Conservation (phyloP, 129 eudicot species). For the Apium graveolens region DNA sequence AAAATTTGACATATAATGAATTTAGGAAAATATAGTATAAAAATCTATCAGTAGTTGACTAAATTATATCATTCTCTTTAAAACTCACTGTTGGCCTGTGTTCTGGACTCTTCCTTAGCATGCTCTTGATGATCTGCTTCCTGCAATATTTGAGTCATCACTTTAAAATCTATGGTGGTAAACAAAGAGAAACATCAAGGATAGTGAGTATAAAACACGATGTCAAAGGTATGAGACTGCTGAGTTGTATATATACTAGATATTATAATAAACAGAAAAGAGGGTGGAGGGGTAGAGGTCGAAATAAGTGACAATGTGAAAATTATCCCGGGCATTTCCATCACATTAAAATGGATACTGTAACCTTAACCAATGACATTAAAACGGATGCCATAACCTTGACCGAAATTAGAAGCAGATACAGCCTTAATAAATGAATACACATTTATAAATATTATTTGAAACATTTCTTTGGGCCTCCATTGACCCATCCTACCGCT, state of each 20-base stretch:
- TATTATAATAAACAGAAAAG: neutral
- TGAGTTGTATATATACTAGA: neutral
- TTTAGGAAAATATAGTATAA: slow-evolving; percentile 7
- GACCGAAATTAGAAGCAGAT: neutral
- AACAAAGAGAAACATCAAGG: neutral
- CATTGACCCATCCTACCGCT: neutral
- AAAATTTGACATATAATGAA: slow-evolving; percentile 12
- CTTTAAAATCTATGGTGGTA: neutral
- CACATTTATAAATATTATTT: neutral
- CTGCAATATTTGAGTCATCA: slow-evolving; percentile 32
- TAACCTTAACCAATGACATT: neutral
- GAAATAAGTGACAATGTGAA: neutral
- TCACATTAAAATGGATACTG: neutral
- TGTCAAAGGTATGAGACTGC: neutral
- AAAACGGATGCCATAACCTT: neutral
- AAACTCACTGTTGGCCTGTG: slow-evolving; percentile 90
- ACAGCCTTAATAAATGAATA: neutral
- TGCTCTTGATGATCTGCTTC: slow-evolving; percentile 88
- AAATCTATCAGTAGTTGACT: neutral
- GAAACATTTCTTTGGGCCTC: neutral
- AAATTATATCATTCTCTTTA: neutral
- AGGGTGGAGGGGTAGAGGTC: neutral
- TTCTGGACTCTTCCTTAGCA: slow-evolving; percentile 93
- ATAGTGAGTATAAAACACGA: neutral
- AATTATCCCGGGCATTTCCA: neutral